Percentiles rank a stretch among this genome's conserved stretches.
Conservation (phyloP, 805 yeast species). For the Kluyveromyces aestuarii region DNA sequence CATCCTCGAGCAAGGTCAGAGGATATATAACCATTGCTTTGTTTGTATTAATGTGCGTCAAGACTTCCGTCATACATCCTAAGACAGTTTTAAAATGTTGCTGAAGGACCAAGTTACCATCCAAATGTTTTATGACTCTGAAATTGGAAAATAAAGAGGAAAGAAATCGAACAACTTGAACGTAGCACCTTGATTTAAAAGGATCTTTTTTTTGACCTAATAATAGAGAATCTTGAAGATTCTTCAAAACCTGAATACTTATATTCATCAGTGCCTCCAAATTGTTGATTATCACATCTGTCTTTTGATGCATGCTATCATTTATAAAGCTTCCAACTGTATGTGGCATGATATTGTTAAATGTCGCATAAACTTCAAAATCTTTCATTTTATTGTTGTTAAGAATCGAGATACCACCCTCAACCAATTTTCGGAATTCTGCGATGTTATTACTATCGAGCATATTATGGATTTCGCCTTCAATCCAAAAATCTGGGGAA, state of each 20-base stretch:
- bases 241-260: constrained; percentile 11
- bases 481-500: constrained; percentile 17
- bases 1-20: constrained; percentile 19
- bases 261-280: constrained; percentile 9
- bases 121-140: constrained; percentile 12
- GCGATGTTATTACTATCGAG: constrained; percentile 10
- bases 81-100: constrained; percentile 11
- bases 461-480: constrained; percentile 23
- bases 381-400: constrained; percentile 7
- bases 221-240: constrained; percentile 12
- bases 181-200: constrained; percentile 20
- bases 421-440: constrained; percentile 16
- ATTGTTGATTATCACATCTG: constrained; percentile 11
- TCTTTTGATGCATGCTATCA: constrained; percentile 12
- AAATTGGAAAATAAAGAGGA: constrained; percentile 17
- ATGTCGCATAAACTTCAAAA: constrained; percentile 27
- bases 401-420: constrained; percentile 20
- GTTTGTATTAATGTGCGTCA: constrained; percentile 16
- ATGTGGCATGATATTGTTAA: constrained; percentile 21
- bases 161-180: constrained; percentile 24
- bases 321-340: neutral
- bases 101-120: constrained; percentile 7
- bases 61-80: constrained; percentile 10
- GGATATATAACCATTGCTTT: constrained; percentile 22
- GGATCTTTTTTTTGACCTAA: constrained; percentile 17